phyloP scores from a whole-genome alignment of 139 green algal genomes.

The Eudorina sp. region DNA sequence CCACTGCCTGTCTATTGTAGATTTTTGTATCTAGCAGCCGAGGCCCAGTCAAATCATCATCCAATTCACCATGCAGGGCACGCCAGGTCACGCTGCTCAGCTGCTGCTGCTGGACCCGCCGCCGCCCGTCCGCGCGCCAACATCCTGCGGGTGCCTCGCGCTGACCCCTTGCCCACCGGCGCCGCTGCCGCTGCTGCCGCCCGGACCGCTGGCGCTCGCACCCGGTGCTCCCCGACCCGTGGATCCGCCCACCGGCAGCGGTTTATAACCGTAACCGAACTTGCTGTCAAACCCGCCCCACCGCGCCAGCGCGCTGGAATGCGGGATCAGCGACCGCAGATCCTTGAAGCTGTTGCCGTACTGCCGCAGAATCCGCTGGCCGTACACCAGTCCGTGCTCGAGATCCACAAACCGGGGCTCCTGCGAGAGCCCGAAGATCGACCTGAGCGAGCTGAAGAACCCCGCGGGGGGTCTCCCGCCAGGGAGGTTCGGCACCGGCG shows the following conservation, averaged over 20 bases:
- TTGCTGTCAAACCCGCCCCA: slow-evolving; percentile 16
- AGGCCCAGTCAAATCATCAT: too few relatives aligned
- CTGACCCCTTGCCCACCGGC: not conserved
- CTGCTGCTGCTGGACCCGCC: not conserved
- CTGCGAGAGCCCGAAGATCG: not conserved
- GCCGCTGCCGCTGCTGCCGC: not conserved
- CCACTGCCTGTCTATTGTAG: too few relatives aligned
- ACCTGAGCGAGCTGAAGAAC: not conserved
- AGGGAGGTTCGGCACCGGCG: not conserved
- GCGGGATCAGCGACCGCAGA: not conserved
- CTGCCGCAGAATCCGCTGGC: slow-evolving; percentile 26
- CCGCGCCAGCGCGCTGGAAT: not conserved
- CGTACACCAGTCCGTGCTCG: slow-evolving; percentile 47
- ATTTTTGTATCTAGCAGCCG: too few relatives aligned
- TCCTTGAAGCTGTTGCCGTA: slow-evolving; percentile 42
- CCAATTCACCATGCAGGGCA: too few relatives aligned
- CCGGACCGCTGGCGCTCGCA: not conserved
- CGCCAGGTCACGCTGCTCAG: not conserved
- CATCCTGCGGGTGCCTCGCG: not conserved
- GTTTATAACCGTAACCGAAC: slow-evolving; percentile 20
- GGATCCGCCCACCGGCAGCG: not conserved
- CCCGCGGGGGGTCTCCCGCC: too few relatives aligned
- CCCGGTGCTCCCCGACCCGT: not conserved
- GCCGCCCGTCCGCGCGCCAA: not conserved
- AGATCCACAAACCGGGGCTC: slow-evolving; percentile 34